Conservation (phyloP, 768 basidiomycete genomes). For the Gloeostereum incarnatum region DNA sequence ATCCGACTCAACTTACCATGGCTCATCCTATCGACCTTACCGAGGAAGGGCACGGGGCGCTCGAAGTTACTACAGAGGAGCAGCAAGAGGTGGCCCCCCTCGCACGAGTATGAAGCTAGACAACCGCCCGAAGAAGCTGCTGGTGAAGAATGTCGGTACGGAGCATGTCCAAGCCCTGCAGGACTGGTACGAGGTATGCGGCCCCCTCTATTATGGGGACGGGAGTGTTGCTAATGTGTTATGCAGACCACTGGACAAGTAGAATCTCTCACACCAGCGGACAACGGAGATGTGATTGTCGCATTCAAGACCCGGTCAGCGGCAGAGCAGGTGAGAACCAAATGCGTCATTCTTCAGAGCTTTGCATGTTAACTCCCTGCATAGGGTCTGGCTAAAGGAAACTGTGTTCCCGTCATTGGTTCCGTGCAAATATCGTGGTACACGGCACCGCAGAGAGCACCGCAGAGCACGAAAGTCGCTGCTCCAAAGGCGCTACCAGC, state of each 20-base stretch:
- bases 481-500: conserved; percentile 12
- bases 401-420: conserved; percentile 56
- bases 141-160: conserved; percentile 56
- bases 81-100: conserved; percentile 55
- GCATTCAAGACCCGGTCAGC: conserved; percentile 61
- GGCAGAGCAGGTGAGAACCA: conserved; percentile 58
- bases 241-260: conserved; percentile 61
- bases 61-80: conserved; percentile 50
- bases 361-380: conserved; percentile 3
- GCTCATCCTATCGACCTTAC: conserved; percentile 53
- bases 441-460: conserved; percentile 16
- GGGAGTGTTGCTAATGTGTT: conserved; percentile 7
- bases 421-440: conserved; percentile 63
- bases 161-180: conserved; percentile 50
- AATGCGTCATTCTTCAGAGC: conserved; percentile 9
- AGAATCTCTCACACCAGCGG: conserved; percentile 49
- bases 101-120: conserved; percentile 82
- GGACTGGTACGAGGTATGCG: conserved; percentile 75
- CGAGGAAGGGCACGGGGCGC: conserved; percentile 58
- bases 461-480: conserved; percentile 9
- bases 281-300: conserved; percentile 53
- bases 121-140: conserved; percentile 75
- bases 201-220: conserved; percentile 6
- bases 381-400: conserved; percentile 73
- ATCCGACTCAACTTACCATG: conserved; percentile 25